Base-by-base conservation (phyloP, 2,329 filamentous ascomycete species). In the Domatiomyces catenatus region DNA sequence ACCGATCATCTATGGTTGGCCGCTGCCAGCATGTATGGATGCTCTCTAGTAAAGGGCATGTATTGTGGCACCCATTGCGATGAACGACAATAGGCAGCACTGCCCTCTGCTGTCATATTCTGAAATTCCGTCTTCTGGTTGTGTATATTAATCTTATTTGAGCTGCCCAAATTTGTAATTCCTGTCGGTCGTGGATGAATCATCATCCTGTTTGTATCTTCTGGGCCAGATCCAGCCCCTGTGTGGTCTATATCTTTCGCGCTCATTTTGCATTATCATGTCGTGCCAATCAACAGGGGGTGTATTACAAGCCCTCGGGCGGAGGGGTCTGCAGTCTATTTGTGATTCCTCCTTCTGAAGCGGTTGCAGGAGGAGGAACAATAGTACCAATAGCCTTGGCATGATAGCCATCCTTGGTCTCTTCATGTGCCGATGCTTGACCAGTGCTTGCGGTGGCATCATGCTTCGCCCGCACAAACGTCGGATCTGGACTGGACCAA, bases 401-500 rank as follows among this genome's bases (percentile, higher is more conserved):
- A 12, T 39, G 32, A 24, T 6, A 3, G 32, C 10, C 32, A 39
- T 39, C 32, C 15, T 39, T 39, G 10, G 12, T 15, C 8, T 39
- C 32, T 15, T 4, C 3, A 39, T 15, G 10, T 12, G 15, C 32
- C 15, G 8, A 1, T 39, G 2, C 32, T 15, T 39, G 32, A 15
- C 15, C 32, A 15, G 5, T 39, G 32, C 3, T 15, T 1, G 15
- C 15, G 15, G 8, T 39, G 2, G 8, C 10, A 15, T 39, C 32
- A 12, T 39, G 15, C 32, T 39, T 39, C 2, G 32, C 32, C 15
- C 32, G 32, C 32, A 39, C 32, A 39, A 70, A 72, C 8, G 62
- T 68, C 6, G 64, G 54, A 1, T 58, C 61, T 0, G 70, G 70
- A 47, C 69, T 71, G 1, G 62, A 58, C 70, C 70, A 73, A 12